Evolutionary conservation across 805 yeast genomes (phyloP).

Genomic region (Priceomyces carsonii): DNA sequence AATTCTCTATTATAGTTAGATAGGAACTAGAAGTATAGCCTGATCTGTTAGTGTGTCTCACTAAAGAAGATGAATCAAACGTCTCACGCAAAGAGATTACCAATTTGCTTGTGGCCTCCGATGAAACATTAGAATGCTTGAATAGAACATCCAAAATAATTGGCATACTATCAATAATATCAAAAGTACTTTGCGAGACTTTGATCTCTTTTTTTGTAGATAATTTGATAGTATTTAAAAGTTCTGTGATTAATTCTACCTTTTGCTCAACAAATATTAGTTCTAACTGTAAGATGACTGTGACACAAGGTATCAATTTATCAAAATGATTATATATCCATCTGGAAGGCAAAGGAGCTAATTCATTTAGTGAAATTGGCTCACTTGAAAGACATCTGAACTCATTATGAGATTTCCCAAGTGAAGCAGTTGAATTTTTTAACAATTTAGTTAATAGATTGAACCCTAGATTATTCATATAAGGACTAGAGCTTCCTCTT

Average conservation of each 20-base stretch:
- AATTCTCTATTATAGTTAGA: slow-evolving; percentile 9
- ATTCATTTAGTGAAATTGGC: slow-evolving; percentile 27
- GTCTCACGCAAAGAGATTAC: slow-evolving; percentile 32
- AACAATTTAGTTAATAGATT: slow-evolving; percentile 25
- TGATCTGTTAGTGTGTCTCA: slow-evolving; percentile 10
- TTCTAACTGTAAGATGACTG: slow-evolving; percentile 23
- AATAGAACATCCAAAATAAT: slow-evolving; percentile 23
- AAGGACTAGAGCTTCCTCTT: slow-evolving; percentile 18
- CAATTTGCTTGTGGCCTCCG: slow-evolving; percentile 22
- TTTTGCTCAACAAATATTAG: slow-evolving; percentile 24
- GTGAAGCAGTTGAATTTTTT: slow-evolving; percentile 16
- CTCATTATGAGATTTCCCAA: slow-evolving; percentile 23
- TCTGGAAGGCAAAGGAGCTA: slow-evolving; percentile 29
- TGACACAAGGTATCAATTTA: slow-evolving; percentile 26
- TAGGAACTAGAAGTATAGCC: slow-evolving; percentile 13
- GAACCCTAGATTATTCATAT: slow-evolving; percentile 32
- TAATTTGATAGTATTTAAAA: slow-evolving; percentile 25
- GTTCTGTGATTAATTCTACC: slow-evolving; percentile 20
- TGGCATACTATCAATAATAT: slow-evolving; percentile 34
- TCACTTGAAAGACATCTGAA: slow-evolving; percentile 36
- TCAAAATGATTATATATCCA: slow-evolving; percentile 38
- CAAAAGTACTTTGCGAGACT: slow-evolving; percentile 29
- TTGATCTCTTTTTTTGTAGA: slow-evolving; percentile 31
- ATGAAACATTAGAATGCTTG: slow-evolving; percentile 14
- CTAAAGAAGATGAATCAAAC: slow-evolving; percentile 27